Evolutionary conservation across 2,329 filamentous ascomycete species (phyloP).

Genomic region (Diaporthe batatas): DNA sequence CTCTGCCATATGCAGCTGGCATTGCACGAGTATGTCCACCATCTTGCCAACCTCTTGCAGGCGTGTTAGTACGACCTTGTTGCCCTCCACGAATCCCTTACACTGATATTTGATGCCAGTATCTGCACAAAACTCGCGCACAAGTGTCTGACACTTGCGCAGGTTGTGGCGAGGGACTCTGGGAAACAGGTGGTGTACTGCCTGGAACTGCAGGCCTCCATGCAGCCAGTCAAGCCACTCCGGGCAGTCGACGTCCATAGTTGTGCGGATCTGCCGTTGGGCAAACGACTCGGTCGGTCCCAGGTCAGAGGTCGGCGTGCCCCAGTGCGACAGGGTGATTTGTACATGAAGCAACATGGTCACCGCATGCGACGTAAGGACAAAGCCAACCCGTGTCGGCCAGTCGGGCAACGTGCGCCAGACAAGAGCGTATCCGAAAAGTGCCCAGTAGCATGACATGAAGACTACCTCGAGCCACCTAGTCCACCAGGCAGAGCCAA

Average conservation of each 20-base stretch:
- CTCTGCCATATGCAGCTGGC: conserved; percentile 64
- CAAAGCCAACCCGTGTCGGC: conserved; percentile 70
- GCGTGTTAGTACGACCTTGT: conserved; percentile 52
- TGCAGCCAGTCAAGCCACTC: conserved; percentile 80
- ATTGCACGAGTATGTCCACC: conserved; percentile 70
- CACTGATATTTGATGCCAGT: conserved; percentile 38
- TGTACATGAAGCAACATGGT: conserved; percentile 79
- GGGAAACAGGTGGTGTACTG: conserved; percentile 78
- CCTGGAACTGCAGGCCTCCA: conserved; percentile 80
- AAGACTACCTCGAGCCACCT: conserved; percentile 75
- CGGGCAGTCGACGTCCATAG: conserved; percentile 81
- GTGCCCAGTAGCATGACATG: conserved; percentile 75
- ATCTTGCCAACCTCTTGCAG: conserved; percentile 72
- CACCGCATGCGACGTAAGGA: conserved; percentile 74
- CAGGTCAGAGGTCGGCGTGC: conserved; percentile 76
- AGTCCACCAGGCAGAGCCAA: conserved; percentile 75
- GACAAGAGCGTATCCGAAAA: conserved; percentile 76
- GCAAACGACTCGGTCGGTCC: conserved; percentile 76
- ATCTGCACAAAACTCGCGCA: conserved; percentile 68
- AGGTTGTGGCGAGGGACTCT: conserved; percentile 78
- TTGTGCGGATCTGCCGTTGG: conserved; percentile 77
- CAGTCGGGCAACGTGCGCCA: conserved; percentile 71
- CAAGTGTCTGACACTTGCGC: conserved; percentile 69
- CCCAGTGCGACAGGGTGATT: conserved; percentile 80
- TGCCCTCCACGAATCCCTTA: conserved; percentile 40